Conservation (phyloP, 2,329 filamentous ascomycete species). For the Fusarium denticulatum region DNA sequence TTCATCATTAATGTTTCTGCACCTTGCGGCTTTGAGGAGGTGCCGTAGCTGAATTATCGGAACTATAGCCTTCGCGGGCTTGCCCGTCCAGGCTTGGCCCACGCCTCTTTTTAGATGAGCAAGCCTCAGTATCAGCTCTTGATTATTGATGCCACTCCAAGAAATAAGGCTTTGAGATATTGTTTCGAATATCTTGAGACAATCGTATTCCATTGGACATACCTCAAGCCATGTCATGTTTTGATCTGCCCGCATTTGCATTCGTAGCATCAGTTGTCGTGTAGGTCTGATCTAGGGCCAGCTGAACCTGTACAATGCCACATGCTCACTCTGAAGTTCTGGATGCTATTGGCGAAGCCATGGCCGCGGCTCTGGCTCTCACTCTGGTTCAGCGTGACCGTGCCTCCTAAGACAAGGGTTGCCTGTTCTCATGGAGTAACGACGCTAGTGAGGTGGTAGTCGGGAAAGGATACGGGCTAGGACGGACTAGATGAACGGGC, state of each 20-base stretch:
- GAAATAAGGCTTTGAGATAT: slow-evolving; percentile 15
- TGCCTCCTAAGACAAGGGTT: slow-evolving; percentile 25
- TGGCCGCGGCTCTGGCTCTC: slow-evolving; percentile 17
- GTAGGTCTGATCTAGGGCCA: slow-evolving; percentile 16
- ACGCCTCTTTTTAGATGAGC: slow-evolving; percentile 22
- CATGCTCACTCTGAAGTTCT: not conserved
- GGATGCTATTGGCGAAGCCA: not conserved
- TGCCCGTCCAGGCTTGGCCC: slow-evolving; percentile 25
- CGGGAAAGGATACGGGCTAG: slow-evolving; percentile 31
- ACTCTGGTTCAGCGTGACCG: slow-evolving; percentile 21
- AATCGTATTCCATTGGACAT: not conserved
- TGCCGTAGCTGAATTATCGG: slow-evolving; percentile 10
- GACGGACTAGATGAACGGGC: not conserved
- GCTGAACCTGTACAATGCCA: slow-evolving; percentile 28
- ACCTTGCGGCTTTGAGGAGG: slow-evolving; percentile 1
- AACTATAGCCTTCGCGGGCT: slow-evolving; percentile 25
- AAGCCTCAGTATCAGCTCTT: slow-evolving; percentile 19
- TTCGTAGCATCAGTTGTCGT: slow-evolving; percentile 4
- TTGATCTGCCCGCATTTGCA: not conserved
- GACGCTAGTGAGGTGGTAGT: slow-evolving; percentile 34
- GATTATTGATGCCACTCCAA: not conserved
- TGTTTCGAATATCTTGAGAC: slow-evolving; percentile 19
- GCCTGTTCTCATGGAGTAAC: slow-evolving; percentile 21
- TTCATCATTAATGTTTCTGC: not conserved
- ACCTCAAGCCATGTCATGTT: slow-evolving; percentile 12